Evolutionary conservation across 2,329 filamentous ascomycete species (phyloP).

Genomic region (Ramularia collo-cygni): DNA sequence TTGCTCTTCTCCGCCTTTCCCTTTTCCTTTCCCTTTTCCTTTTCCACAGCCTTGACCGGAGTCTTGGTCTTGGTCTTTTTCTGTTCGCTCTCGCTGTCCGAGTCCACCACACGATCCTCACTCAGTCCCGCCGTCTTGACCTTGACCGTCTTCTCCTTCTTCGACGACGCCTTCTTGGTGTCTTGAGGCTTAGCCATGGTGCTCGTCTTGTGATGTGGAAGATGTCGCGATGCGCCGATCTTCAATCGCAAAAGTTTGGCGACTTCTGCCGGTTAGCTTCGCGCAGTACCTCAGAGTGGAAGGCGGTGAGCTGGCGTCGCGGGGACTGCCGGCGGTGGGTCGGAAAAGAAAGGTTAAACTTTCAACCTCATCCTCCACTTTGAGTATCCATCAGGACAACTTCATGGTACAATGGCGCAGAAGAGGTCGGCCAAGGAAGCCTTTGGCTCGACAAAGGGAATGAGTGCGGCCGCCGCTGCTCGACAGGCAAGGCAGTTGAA

Average conservation of each 20-base stretch:
- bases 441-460: conserved; percentile 21
- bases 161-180: conserved; percentile 10
- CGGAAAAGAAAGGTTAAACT: no score
- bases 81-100: conserved; percentile 32
- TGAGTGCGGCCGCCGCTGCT: conserved; percentile 30
- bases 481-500: conserved; percentile 15
- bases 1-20: conserved; percentile 3
- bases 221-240: no score
- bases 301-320: no score
- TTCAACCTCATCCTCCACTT: conserved; percentile 1
- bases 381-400: no score
- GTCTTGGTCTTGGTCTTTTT: conserved; percentile 2
- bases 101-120: conserved; percentile 19
- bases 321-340: no score
- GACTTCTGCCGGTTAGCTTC: no score
- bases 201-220: conserved; percentile 2
- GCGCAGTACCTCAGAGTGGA: no score
- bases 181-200: conserved; percentile 11
- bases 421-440: conserved; percentile 31
- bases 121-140: conserved; percentile 11
- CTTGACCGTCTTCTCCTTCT: conserved; percentile 18
- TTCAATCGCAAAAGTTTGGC: no score
- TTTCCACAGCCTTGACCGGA: conserved; percentile 1
- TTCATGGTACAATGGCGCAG: conserved; percentile 19
- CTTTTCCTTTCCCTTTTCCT: conserved; percentile 3